Base-by-base conservation (phyloP, 495 filamentous ascomycete genomes). In the Penicillium waksmanii region DNA sequence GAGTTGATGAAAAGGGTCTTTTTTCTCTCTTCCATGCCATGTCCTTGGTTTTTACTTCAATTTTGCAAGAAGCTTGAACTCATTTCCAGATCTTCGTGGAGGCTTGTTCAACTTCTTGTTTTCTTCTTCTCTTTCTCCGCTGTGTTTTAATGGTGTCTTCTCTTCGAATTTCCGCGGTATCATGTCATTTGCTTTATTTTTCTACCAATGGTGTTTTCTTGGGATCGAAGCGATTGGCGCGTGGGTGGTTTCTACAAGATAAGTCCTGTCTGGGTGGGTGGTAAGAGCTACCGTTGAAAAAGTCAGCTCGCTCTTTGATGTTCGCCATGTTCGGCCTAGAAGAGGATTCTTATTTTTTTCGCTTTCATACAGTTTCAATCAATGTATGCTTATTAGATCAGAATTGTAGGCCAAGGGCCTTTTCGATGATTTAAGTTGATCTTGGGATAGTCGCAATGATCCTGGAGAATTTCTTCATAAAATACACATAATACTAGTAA, bases 221-320 rank as follows among this genome's bases (percentile, higher is more conserved):
- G 53, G 36, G 48, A 65, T 58, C 54, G 61, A 54, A 63, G 67
- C 65, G 64, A 65, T 47, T 58, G 67, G 67, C 67, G 67, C 57
- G 62, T 63, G 56, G 49, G 48, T 59, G 65, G 57, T 57, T 64
- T 61, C 55, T 55, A 55, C 36, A 62, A 58, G 56, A 56, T 35
- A 35, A 50, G 27, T 57, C 42, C 34, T 23, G 56, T 48, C 56
- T 54, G 47, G 61, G 56, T 61, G 62, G 55, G 56, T 61, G 62
- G 55, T 60, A 17, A 51, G 53, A 57, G 64, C 55, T 66, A 40
- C 38, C 46, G 49, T 36, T 44, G 61, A 46, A 56, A 56, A 52
- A 65, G 54, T 35, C 51, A 62, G 25, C 51, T 36, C 55, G 50
- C 31, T 54, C 46, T 64, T 63, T 56, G 43, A 48, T 31, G 44